Evolutionary conservation across 176 grass and related monocot species (phyloP), one percentile per base, ranked within the genome.

Genomic region (Eragrostis curvula): DNA sequence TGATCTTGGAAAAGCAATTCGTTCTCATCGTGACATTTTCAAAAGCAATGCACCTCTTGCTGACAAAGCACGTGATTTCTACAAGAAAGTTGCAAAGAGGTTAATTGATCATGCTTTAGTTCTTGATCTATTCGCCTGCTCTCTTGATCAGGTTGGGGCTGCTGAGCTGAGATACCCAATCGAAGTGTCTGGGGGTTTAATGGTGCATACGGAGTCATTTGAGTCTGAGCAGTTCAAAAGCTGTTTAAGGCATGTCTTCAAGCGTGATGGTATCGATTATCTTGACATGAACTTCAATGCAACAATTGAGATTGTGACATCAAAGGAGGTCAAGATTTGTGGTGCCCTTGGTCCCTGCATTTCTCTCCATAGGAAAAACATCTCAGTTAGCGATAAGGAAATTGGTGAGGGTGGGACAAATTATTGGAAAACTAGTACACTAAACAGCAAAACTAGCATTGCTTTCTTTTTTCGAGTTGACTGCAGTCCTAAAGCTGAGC

Each of bases 331-430:
- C 21, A 99, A 94, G 65, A 96, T 96, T 79, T 99, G 96, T 75
- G 96, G 96, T 82, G 96, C 96, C 68, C 85, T 99, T 83, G 96
- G 96, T 70, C 96, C 96, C 76, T 96, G 93, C 65, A 87, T 91
- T 71, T 96, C 96, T 39, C 82, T 87, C 46, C 48, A 42, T 25
- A 93, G 70, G 68, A 90, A 96, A 79, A 99, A 86, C 43, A 99
- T 73, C 56, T 84, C 81, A 9, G 93, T 99, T 66, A 96, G 96
- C 73, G 80, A 92, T 44, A 99, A 96, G 67, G 85, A 94, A 83
- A 88, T 99, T 77, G 96, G 96, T 73, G 88, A 99, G 70, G 96
- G 91, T 66, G 93, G 96, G 70, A 96, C 91, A 60, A 75, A 87
- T 82, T 90, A 84, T 45, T 99, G 96, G 96, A 96, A 92, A 85